Evolutionary conservation across 495 filamentous ascomycete genomes (phyloP).

Genomic region (Podospora tetraspora): DNA sequence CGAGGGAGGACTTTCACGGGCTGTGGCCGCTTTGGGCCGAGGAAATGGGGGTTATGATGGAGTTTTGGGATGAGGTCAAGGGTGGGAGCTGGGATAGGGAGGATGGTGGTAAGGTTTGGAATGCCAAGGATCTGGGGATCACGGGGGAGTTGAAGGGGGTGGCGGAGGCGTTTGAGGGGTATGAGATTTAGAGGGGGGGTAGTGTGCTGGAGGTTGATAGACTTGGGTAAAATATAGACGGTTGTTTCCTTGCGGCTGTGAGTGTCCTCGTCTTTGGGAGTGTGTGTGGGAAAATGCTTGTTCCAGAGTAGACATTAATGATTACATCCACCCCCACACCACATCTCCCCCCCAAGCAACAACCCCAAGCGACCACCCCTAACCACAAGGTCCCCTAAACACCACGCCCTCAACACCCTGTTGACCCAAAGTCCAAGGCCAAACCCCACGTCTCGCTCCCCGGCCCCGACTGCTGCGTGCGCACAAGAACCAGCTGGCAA

Average conservation of each 20-base stretch:
- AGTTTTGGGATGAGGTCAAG: constrained; percentile 32
- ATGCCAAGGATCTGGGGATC: constrained; percentile 17
- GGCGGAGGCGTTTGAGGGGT: constrained; percentile 15
- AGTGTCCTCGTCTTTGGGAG: neutral
- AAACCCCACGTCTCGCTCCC: neutral
- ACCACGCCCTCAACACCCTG: neutral
- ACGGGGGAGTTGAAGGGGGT: constrained; percentile 11
- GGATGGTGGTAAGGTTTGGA: constrained; percentile 15
- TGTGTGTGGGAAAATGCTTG: no score
- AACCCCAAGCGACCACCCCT: no score
- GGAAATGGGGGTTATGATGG: constrained; percentile 40
- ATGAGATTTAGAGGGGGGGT: no score
- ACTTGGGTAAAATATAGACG: neutral
- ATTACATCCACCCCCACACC: no score
- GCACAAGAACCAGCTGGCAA: no score
- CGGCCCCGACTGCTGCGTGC: no score
- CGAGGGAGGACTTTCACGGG: constrained; percentile 23
- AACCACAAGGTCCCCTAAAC: neutral
- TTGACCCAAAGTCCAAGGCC: neutral
- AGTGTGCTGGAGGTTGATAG: no score
- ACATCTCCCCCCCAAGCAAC: no score
- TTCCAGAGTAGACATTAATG: no score
- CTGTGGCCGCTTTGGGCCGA: constrained; percentile 35
- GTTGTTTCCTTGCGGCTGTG: neutral
- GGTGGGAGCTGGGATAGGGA: constrained; percentile 32